Evolutionary conservation across 2,329 filamentous ascomycete species (phyloP), one percentile per base, ranked within the genome.

Genomic region (Nothophoma quercina): DNA sequence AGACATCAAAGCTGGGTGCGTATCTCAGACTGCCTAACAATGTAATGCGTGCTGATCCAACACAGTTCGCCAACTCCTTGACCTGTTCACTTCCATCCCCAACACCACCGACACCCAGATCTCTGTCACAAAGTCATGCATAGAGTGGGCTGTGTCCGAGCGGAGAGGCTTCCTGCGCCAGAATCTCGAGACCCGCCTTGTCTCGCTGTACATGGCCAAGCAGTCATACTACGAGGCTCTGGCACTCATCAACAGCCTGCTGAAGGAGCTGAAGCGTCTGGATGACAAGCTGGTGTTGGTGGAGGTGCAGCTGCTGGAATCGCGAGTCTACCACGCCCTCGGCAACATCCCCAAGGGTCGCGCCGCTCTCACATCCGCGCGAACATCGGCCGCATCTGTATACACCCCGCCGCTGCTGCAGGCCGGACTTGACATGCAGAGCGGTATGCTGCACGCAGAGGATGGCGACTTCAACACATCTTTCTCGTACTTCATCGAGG

Each of bases 401-500:
- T 99, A 99, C 81, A 97, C 93, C 19, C 95, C 95, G 43, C 95
- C 96, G 3, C 82, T 96, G 62, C 84, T 99, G 52, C 96, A 99
- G 79, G 95, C 95, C 36, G 92, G 95, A 67, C 85, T 99, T 63
- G 95, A 99, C 73, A 98, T 99, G 95, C 95, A 99, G 81, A 96
- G 91, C 60, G 96, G 95, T 63, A 98, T 98, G 89, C 86, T 99
- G 53, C 96, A 99, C 76, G 95, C 95, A 19, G 96, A 99, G 78
- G 95, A 99, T 75, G 90, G 92, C 79, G 96, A 99, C 80, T 99
- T 99, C 84, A 97, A 96, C 81, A 99, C 95, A 21, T 91, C 95
- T 41, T 99, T 90, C 78, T 97, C 93, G 41, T 99, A 99, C 83
- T 99, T 99, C 77, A 98, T 99, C 76, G 95, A 99, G 80, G 95